Conservation (phyloP, 2,329 filamentous ascomycete species). For the Fusarium vanettenii region DNA sequence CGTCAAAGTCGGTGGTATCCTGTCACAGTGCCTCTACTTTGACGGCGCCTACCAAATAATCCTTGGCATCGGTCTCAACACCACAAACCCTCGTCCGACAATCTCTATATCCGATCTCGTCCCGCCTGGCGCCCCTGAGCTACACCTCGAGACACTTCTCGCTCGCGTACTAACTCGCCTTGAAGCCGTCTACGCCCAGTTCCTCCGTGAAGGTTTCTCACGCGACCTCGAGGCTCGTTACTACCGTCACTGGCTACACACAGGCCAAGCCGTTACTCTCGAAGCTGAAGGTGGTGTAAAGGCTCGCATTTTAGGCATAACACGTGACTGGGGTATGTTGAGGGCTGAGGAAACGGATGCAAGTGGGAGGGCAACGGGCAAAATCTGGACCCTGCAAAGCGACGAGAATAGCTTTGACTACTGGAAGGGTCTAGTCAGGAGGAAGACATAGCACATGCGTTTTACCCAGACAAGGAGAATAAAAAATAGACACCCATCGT, state of each 20-base stretch:
- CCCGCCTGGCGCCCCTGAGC: conserved; percentile 60
- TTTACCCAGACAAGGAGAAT: neutral
- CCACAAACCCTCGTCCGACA: conserved; percentile 84
- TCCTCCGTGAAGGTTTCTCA: conserved; percentile 81
- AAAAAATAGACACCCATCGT: neutral
- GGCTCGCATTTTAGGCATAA: conserved; percentile 87
- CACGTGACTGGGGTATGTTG: conserved; percentile 89
- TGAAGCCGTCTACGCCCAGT: conserved; percentile 80
- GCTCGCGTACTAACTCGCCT: conserved; percentile 83
- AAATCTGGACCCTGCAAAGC: conserved; percentile 86
- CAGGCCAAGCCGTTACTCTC: conserved; percentile 76
- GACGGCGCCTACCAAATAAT: conserved; percentile 84
- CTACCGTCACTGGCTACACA: conserved; percentile 88
- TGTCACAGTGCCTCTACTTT: conserved; percentile 88
- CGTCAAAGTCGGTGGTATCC: conserved; percentile 92
- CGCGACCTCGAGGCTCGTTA: conserved; percentile 78
- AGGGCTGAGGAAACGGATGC: conserved; percentile 84
- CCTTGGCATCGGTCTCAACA: conserved; percentile 88
- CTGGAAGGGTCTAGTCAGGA: conserved; percentile 86
- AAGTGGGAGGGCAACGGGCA: conserved; percentile 80
- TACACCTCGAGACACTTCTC: conserved; percentile 83
- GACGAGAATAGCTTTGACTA: conserved; percentile 99
- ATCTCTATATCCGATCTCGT: conserved; percentile 85
- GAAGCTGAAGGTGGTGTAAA: conserved; percentile 82
- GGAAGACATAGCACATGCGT: conserved; percentile 69